These are phyloP conservation scores for Saccharomycopsis sp. DNA, from an alignment of 805 yeast genomes.

Conservation along the genomic window DNA sequence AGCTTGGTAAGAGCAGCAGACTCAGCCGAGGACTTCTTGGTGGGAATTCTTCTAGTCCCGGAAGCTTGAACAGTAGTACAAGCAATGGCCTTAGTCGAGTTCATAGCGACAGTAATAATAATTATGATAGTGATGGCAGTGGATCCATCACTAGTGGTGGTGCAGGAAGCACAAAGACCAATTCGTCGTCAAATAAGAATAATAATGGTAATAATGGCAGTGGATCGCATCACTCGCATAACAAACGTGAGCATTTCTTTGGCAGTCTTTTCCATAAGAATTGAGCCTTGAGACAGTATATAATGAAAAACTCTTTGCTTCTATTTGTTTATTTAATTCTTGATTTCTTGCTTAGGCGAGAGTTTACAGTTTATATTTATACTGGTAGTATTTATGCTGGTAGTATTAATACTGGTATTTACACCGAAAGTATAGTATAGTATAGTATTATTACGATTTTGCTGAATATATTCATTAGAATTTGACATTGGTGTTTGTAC, in stretches of 20 bases:
- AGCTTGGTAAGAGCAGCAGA: neutral
- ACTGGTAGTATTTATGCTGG: no score
- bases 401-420: no score
- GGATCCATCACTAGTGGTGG: neutral
- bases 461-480: no score
- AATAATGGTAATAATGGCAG: neutral
- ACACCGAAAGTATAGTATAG: no score
- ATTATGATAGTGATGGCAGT: neutral
- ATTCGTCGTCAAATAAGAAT: neutral
- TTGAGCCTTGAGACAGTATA: no score
- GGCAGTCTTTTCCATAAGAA: neutral
- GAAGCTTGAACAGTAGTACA: neutral
- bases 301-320: no score
- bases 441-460: no score
- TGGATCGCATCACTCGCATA: neutral
- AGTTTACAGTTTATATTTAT: no score
- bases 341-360: no score
- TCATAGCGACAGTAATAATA: neutral
- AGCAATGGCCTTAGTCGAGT: neutral
- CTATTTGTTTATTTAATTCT: no score
- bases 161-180: neutral
- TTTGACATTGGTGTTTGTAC: no score
- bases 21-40: neutral
- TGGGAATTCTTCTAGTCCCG: neutral
- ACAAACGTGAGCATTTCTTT: slow-evolving; percentile 2